Evolutionary conservation across 2,329 filamentous ascomycete genomes (phyloP), one percentile per base, ranked within the genome.

Genomic region (Fusarium armeniacum): DNA sequence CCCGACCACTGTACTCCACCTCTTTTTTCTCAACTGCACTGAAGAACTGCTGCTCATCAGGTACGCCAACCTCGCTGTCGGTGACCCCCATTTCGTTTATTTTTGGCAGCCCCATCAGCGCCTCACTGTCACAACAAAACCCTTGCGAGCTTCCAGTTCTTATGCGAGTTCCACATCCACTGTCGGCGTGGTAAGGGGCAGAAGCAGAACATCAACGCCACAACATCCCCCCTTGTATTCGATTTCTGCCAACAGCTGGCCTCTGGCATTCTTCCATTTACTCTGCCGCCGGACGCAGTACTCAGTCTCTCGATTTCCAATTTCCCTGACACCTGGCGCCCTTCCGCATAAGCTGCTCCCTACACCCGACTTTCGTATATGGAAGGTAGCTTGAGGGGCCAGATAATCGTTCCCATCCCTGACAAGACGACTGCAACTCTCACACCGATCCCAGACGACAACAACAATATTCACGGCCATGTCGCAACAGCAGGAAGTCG

Each of bases 401-500:
- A 71, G 69, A 69, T 59, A 62, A 58, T 56, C 66, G 49, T 56
- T 62, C 38, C 49, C 49, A 45, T 64, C 41, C 58, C 61, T 62
- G 61, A 69, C 50, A 45, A 58, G 24, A 59, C 60, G 30, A 70
- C 58, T 36, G 49, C 54, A 33, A 51, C 40, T 35, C 58, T 52
- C 43, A 43, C 26, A 36, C 41, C 40, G 36, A 49, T 36, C 44
- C n/a, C 50, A 62, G 24, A 49, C 45, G 46, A 51, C 45, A 54
- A 52, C 49, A 51, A 52, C 47, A 51, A 52, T 45, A 58, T 47
- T 47, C 54, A 54, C 56, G 70, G 38, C 60, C 72, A 81, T 81
- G 79, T 75, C 78, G 68, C 78, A 79, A 70, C 73, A 70, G 56
- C 76, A 76, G 60, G 76, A 78, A 51, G 67, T 63, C 62, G 71